Evolutionary conservation across 2,329 filamentous ascomycete genomes (phyloP).

Genomic region (Ophiognomonia clavigignenti-juglandacearum): DNA sequence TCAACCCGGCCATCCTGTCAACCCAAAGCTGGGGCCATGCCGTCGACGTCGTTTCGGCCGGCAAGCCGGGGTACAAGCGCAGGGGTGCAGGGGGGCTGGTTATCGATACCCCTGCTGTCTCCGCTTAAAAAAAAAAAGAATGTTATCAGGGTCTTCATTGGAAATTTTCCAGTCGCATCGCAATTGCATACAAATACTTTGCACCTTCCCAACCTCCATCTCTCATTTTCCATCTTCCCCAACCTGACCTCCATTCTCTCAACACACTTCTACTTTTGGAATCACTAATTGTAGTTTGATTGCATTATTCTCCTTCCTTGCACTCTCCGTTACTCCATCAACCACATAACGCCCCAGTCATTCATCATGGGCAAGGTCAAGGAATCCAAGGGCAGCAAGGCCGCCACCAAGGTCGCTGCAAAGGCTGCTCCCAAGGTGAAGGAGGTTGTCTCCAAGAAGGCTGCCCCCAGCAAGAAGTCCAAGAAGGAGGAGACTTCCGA

Average conservation of each 20-base stretch:
- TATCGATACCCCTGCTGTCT: too few species aligned
- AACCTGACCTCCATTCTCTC: too few species aligned
- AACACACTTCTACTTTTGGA: too few species aligned
- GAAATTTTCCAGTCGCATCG: slow-evolving; percentile 13
- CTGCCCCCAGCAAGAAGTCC: slow-evolving; percentile 38
- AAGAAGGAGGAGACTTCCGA: slow-evolving; percentile 38
- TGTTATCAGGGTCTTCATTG: neutral
- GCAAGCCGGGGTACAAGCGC: too few species aligned
- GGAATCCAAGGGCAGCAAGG: slow-evolving; percentile 49
- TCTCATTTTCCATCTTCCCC: slow-evolving; percentile 8
- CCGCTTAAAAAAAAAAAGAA: neutral
- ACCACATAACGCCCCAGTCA: slow-evolving; percentile 15
- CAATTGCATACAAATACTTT: neutral
- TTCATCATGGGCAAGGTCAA: slow-evolving; percentile 62
- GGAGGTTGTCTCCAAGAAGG: slow-evolving; percentile 49
- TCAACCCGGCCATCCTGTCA: slow-evolving; percentile 1
- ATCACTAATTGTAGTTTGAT: too few species aligned
- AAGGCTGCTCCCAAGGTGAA: slow-evolving; percentile 64
- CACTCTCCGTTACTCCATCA: slow-evolving; percentile 9
- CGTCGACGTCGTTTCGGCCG: neutral
- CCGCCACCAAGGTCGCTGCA: slow-evolving; percentile 57
- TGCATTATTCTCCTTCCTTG: slow-evolving; percentile 17
- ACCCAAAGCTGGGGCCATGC: neutral
- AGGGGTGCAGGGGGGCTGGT: too few species aligned
- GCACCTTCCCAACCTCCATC: slow-evolving; percentile 2